These are phyloP conservation scores for Henckelia pumila DNA, from an alignment of 257 asterid genomes.

Conservation along the genomic window DNA sequence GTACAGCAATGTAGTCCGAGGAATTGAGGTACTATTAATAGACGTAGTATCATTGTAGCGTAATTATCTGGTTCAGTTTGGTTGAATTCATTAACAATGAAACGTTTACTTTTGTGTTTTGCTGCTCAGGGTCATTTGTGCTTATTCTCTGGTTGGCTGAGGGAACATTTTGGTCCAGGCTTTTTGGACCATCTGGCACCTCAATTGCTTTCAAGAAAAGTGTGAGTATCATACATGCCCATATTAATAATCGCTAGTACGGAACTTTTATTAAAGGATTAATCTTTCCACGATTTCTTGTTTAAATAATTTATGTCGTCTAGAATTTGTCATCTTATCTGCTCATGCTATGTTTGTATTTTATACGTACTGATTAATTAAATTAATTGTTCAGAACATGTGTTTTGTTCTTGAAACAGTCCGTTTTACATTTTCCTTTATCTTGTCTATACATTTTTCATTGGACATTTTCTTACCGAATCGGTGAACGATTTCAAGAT, in stretches of 20 bases:
- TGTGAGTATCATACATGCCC: constrained; percentile 48
- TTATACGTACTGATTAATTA: too few species aligned
- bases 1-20: constrained; percentile 71
- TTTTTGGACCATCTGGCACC: constrained; percentile 83
- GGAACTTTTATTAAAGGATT: not conserved
- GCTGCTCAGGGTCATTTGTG: constrained; percentile 61
- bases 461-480: not conserved
- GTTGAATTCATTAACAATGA: not conserved
- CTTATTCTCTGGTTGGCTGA: constrained; percentile 92
- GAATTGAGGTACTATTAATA: constrained; percentile 68
- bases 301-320: too few species aligned
- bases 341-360: too few species aligned
- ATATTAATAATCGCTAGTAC: constrained; percentile 13
- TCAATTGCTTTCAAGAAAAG: constrained; percentile 76
- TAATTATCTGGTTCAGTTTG: not conserved
- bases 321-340: too few species aligned
- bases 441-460: constrained; percentile 3
- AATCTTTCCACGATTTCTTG: not conserved
- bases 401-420: not conserved
- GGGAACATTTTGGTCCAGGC: constrained; percentile 86
- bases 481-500: too few species aligned
- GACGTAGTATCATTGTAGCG: constrained; percentile 12
- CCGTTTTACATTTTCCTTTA: not conserved
- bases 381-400: too few species aligned
- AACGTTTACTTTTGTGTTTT: constrained; percentile 4